A percentile compares a stretch with the other conserved stretches of the same genome.
phyloP scores from a whole-genome alignment of 1,284 basidiomycete species.

The Pseudozyma tsukubaensis region DNA sequence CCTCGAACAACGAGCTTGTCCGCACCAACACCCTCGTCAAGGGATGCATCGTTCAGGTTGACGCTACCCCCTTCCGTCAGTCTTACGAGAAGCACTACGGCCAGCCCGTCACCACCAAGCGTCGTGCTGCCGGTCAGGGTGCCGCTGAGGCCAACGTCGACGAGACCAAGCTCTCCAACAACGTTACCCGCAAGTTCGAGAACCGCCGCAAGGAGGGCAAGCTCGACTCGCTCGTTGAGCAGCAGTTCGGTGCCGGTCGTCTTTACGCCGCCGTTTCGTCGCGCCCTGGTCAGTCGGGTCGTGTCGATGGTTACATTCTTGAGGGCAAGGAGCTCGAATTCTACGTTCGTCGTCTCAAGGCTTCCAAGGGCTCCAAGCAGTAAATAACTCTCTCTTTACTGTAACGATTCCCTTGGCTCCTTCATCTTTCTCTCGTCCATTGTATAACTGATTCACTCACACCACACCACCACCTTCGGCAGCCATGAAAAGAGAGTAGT shows the following conservation, averaged over 20 bases:
- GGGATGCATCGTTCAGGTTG: slow-evolving; percentile 68
- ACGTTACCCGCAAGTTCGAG: slow-evolving; percentile 61
- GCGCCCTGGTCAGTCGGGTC: slow-evolving; percentile 66
- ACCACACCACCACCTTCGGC: neutral
- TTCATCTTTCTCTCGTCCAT: slow-evolving; percentile 2
- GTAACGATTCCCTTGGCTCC: neutral
- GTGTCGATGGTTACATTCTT: slow-evolving; percentile 68
- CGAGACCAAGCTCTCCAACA: slow-evolving; percentile 61
- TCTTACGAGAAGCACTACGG: slow-evolving; percentile 69
- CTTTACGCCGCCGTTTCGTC: slow-evolving; percentile 67
- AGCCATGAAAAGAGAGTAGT: slow-evolving; percentile 2
- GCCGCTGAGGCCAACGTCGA: slow-evolving; percentile 54
- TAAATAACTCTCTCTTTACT: slow-evolving; percentile 19
- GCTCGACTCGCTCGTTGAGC: slow-evolving; percentile 67
- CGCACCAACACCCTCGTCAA: slow-evolving; percentile 69
- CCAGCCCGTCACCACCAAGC: slow-evolving; percentile 67
- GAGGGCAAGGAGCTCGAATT: slow-evolving; percentile 68
- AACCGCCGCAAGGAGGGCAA: slow-evolving; percentile 63
- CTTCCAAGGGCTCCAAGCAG: slow-evolving; percentile 63
- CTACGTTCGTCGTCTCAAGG: slow-evolving; percentile 65
- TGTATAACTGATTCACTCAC: slow-evolving; percentile 11
- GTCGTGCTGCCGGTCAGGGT: slow-evolving; percentile 61
- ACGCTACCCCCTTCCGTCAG: slow-evolving; percentile 68
- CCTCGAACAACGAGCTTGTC: slow-evolving; percentile 69
- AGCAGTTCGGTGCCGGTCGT: slow-evolving; percentile 68